Percentiles rank a stretch among this genome's conserved stretches.
phyloP scores from a whole-genome alignment of 179 eudicot species.

The Pouteria campechiana region DNA sequence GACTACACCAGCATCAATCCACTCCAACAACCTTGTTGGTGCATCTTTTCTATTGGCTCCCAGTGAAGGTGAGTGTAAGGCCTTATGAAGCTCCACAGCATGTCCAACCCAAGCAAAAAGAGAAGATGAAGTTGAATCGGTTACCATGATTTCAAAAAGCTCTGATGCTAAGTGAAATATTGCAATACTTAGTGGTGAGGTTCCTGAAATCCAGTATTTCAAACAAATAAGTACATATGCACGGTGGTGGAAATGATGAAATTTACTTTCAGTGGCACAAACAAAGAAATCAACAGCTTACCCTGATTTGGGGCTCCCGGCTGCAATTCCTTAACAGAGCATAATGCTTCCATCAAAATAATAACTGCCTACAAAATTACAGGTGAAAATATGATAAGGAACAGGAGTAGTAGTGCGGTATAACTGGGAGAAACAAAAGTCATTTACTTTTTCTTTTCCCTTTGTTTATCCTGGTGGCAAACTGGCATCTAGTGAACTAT shows the following conservation, averaged over 20 bases:
- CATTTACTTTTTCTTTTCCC: too few species aligned
- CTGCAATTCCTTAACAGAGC: constrained; percentile 75
- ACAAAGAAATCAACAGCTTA: constrained; percentile 11
- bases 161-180: constrained; percentile 94
- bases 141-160: constrained; percentile 83
- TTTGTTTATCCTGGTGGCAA: too few species aligned
- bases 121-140: constrained; percentile 75
- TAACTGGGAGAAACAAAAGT: background rate
- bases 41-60: constrained; percentile 97
- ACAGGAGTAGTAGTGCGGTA: background rate
- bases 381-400: background rate
- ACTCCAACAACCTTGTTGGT: constrained; percentile 89
- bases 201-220: constrained; percentile 34
- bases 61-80: constrained; percentile 83
- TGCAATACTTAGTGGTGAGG: constrained; percentile 74
- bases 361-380: constrained; percentile 50
- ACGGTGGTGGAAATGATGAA: background rate
- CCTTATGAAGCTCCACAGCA: constrained; percentile 74
- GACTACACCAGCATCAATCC: constrained; percentile 94
- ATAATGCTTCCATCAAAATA: constrained; percentile 69
- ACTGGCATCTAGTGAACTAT: too few species aligned
- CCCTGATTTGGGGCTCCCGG: constrained; percentile 46
- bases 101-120: constrained; percentile 82
- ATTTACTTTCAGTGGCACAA: background rate
- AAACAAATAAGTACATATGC: background rate